A percentile compares a stretch with the other conserved stretches of the same genome.
These are phyloP conservation scores for Scleromitrula shiraiana DNA, from an alignment of 2,329 filamentous ascomycete species.

Conservation along the genomic window DNA sequence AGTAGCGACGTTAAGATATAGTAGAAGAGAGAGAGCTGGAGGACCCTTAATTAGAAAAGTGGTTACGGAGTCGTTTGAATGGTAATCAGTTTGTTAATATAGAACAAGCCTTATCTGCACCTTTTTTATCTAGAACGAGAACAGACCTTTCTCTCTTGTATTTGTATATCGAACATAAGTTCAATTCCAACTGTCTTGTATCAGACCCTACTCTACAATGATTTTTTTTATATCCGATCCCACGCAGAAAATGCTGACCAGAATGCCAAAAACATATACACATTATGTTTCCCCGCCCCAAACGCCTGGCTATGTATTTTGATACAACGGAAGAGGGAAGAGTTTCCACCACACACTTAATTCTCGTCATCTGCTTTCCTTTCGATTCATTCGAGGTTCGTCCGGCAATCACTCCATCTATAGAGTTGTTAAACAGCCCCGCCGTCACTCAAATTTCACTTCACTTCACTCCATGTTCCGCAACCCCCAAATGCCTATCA, in stretches of 20 bases:
- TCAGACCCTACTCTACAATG: constrained; percentile 3
- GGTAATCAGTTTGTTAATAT: neutral
- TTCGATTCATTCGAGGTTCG: neutral
- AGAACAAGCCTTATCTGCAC: too few species aligned
- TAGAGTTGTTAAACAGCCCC: too few species aligned
- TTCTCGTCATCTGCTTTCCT: too few species aligned
- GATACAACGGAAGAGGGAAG: constrained; percentile 11
- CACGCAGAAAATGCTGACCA: constrained; percentile 7
- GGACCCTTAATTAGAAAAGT: neutral
- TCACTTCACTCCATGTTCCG: neutral
- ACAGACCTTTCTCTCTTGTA: neutral
- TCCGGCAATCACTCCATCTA: neutral
- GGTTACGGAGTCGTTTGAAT: neutral
- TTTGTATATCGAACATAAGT: neutral
- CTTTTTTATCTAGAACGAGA: too few species aligned
- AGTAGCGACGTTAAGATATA: neutral
- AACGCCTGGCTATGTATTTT: constrained; percentile 12
- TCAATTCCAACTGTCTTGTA: constrained; percentile 1
- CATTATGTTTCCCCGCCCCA: constrained; percentile 6
- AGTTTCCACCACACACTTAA: constrained; percentile 2
- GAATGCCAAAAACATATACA: constrained; percentile 1
- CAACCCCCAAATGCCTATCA: constrained; percentile 28
- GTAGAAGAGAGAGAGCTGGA: neutral
- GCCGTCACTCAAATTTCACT: too few species aligned
- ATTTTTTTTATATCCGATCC: neutral